These are phyloP conservation scores for Berkeleyomyces basicola DNA, from an alignment of 2,329 filamentous ascomycete genomes.

Conservation along the genomic window DNA sequence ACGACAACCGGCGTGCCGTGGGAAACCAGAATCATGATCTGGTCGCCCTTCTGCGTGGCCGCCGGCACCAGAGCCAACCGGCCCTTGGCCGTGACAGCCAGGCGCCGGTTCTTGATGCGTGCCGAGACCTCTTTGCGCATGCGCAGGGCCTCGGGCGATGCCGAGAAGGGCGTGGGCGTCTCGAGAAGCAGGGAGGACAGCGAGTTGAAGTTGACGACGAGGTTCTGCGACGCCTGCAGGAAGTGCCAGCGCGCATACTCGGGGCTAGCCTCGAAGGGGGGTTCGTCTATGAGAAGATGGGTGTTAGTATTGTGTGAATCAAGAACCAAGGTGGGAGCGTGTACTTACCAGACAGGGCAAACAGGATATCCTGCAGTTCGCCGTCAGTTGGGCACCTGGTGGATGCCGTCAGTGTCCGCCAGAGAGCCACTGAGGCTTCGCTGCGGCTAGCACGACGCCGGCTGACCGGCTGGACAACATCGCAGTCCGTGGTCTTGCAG, in stretches of 20 bases:
- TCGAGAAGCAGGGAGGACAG: constrained; percentile 2
- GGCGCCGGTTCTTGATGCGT: constrained; percentile 5
- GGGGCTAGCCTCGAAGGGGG: constrained; percentile 5
- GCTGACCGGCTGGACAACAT: constrained; percentile 2
- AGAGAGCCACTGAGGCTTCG: constrained; percentile 7
- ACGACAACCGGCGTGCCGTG: constrained; percentile 11
- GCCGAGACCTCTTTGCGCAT: background rate
- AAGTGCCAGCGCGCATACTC: constrained; percentile 10
- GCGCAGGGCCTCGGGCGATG: constrained; percentile 4
- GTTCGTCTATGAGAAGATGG: background rate
- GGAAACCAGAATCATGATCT: constrained; percentile 6
- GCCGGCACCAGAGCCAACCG: constrained; percentile 11
- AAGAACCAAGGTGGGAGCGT: background rate
- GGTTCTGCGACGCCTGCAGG: constrained; percentile 2
- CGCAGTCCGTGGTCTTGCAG: constrained; percentile 1
- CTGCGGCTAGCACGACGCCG: background rate
- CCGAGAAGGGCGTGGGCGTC: background rate
- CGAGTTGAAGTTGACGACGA: constrained; percentile 7
- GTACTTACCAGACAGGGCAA: constrained; percentile 7
- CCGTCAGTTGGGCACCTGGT: background rate
- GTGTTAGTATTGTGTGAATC: background rate
- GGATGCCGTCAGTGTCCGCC: constrained; percentile 7
- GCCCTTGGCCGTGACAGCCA: constrained; percentile 7
- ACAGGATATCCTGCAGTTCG: constrained; percentile 11
- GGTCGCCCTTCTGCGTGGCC: constrained; percentile 11